phyloP scores from a whole-genome alignment of 306 rosid genomes.

The Corylus avellana region DNA sequence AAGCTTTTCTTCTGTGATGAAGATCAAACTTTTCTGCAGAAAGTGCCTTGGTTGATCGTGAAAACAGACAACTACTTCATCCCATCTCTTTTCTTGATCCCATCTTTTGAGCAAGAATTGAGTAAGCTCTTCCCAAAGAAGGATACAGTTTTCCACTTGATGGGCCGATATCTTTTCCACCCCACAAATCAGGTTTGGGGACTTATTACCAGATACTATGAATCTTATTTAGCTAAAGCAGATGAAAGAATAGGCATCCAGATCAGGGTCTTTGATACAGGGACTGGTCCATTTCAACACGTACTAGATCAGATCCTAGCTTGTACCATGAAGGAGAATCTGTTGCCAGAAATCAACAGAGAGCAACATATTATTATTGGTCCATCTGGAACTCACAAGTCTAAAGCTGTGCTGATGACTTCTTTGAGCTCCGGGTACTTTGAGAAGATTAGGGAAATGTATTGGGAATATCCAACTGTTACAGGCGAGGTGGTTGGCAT shows the following conservation, averaged over 20 bases:
- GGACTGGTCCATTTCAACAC: constrained; percentile 65
- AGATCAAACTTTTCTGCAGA: constrained; percentile 54
- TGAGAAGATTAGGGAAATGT: constrained; percentile 59
- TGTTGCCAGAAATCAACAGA: constrained; percentile 52
- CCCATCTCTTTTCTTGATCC: constrained; percentile 70
- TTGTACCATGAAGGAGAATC: constrained; percentile 50
- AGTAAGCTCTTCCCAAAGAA: constrained; percentile 64
- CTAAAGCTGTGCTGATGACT: constrained; percentile 63
- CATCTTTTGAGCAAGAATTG: constrained; percentile 66
- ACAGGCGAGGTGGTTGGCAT: constrained; percentile 61
- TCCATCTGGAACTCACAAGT: constrained; percentile 34
- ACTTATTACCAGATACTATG: constrained; percentile 59
- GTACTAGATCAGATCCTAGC: constrained; percentile 69
- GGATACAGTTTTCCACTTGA: constrained; percentile 69
- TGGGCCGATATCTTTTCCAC: constrained; percentile 73
- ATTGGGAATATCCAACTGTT: constrained; percentile 67
- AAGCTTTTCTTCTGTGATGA: constrained; percentile 81
- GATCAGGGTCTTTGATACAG: constrained; percentile 63
- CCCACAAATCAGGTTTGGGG: constrained; percentile 75
- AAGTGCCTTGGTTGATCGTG: constrained; percentile 61
- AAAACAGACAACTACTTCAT: constrained; percentile 68
- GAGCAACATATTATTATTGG: constrained; percentile 20
- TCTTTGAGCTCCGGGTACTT: constrained; percentile 65
- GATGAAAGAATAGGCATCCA: constrained; percentile 78
- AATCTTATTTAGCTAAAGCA: constrained; percentile 59